Conservation (phyloP, 352 stramenopile species). For the Stramenopiles sp. region DNA sequence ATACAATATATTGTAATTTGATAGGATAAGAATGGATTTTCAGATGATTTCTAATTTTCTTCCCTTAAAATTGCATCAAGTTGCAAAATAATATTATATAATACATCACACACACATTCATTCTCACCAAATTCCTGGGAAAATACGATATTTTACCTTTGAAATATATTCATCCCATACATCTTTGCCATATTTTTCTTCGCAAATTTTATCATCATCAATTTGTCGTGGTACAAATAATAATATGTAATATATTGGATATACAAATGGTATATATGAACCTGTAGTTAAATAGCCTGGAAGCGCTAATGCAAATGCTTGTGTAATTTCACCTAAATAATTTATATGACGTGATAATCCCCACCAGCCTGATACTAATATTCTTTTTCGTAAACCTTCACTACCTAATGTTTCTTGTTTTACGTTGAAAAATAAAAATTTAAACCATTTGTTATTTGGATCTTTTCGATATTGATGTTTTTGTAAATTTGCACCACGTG, state of each 20-base stretch:
- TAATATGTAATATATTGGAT: conserved; percentile 17
- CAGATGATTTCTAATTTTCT: no score
- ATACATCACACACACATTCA: no score
- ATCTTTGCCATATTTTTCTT: conserved; percentile 11
- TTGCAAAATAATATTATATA: no score
- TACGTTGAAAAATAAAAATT: no score
- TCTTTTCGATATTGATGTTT: conserved; percentile 14
- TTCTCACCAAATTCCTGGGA: conserved; percentile 12
- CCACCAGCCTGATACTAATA: conserved; percentile 15
- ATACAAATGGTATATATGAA: conserved; percentile 13
- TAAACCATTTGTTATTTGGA: no score
- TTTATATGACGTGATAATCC: conserved; percentile 15
- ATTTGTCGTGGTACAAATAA: conserved; percentile 17
- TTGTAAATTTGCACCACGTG: conserved; percentile 16
- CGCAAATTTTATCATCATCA: conserved; percentile 15
- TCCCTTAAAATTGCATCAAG: no score
- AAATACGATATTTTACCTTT: conserved; percentile 11
- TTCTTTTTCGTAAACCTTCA: background rate
- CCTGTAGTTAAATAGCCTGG: conserved; percentile 9
- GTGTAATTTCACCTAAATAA: conserved; percentile 16
- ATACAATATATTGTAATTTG: no score
- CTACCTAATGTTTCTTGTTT: no score
- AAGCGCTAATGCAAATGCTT: conserved; percentile 11
- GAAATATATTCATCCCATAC: conserved; percentile 13
- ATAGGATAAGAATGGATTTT: no score